Conservation (phyloP, 2,329 filamentous ascomycete genomes). For the Tolypocladium tundrense region DNA sequence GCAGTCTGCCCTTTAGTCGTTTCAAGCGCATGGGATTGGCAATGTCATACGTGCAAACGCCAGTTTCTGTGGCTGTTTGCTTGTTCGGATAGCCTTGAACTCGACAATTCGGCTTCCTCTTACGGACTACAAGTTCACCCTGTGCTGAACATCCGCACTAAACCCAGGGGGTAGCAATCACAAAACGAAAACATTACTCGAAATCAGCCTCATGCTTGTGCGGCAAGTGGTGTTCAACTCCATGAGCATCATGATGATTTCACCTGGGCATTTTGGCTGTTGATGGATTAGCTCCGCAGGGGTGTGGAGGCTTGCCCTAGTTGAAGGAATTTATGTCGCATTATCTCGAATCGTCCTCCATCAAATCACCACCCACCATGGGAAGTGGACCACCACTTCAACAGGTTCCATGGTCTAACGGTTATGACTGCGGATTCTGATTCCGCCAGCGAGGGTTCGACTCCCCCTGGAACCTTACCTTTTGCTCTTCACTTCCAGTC, state of each 20-base stretch:
- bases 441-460: constrained; percentile 27
- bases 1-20: too few relatives aligned
- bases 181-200: not conserved
- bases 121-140: too few relatives aligned
- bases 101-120: too few relatives aligned
- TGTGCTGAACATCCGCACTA: too few relatives aligned
- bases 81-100: too few relatives aligned
- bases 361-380: constrained; percentile 7
- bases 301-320: not conserved
- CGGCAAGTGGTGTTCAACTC: too few relatives aligned
- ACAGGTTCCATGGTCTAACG: constrained; percentile 24
- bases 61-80: too few relatives aligned
- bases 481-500: not conserved
- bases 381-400: constrained; percentile 15
- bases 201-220: not conserved
- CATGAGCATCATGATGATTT: not conserved
- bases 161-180: too few relatives aligned
- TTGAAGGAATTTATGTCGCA: not conserved
- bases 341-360: not conserved
- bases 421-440: constrained; percentile 26
- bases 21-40: too few relatives aligned
- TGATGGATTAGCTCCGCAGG: not conserved
- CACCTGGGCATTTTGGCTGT: not conserved
- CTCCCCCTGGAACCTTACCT: constrained; percentile 21
- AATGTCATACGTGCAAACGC: too few relatives aligned